Evolutionary conservation across 371 early-diverging fungal species (phyloP), one percentile per base, ranked within the genome.

Genomic region (Synchytrium microbalum): DNA sequence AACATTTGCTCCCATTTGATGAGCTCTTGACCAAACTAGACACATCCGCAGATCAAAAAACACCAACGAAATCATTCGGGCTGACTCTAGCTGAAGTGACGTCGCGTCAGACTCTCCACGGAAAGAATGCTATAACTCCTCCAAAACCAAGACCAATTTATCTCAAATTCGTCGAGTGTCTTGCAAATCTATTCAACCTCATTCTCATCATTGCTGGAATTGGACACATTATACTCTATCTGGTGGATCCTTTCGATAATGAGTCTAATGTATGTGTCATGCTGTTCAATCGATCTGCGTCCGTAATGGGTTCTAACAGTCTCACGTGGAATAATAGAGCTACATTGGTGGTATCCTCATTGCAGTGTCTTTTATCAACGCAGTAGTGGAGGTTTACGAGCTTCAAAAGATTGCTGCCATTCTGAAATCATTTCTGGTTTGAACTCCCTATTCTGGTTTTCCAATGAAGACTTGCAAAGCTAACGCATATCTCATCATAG

Each of bases 371-470:
- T 64, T 80, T 29, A 25, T 77, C 1, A 77, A 80, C 61, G 76
- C 78, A 0, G 64, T 62, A 1, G 77, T 80, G 33, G 80, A 77
- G 62, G 73, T 76, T 67, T 80, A 77, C 61, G 74, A 80, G 55
- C 57, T 76, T 2, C 67, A 68, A 8, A 80, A 77, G 63, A 74
- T 76, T 23, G 58, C 70, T 1, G 31, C 66, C 0, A 76, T 80
- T 32, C 61, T 80, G 23, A 62, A 69, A 1, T 74, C 75, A 0
- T 80, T 77, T 55, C 65, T 63, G 31, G 75, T 72, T 63, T n/a
- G 64, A 62, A 2, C 28, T 16, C 29, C 24, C 24, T 13, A 13
- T 24, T 56, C 56, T 13, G 8, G 24, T 24, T 56, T 10, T 24
- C 13, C 29, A 5, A 56, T 26, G 13, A 56, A 8, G 56, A 13